Conservation (phyloP, 176 grass and related monocot genomes). For the Calamus simplicifolius region DNA sequence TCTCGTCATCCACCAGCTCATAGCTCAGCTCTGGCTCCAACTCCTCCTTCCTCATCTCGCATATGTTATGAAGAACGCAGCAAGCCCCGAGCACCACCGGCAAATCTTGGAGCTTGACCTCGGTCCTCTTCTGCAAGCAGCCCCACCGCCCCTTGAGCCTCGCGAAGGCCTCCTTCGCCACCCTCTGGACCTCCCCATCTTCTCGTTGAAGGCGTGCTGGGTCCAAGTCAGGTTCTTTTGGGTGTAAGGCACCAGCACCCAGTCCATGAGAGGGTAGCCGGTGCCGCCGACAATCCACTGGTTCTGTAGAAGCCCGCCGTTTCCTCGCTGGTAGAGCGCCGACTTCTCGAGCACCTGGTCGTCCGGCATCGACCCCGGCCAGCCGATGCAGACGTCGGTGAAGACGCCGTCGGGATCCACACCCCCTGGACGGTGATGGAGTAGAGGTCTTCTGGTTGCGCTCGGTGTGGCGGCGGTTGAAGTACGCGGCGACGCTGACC, state of each 20-base stretch:
- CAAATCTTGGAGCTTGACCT: constrained; percentile 69
- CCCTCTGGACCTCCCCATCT: constrained; percentile 27
- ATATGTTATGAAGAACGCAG: constrained; percentile 91
- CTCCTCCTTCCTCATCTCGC: constrained; percentile 49
- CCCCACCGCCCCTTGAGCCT: constrained; percentile 67
- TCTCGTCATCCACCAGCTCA: constrained; percentile 52
- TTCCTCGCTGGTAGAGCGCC: constrained; percentile 47
- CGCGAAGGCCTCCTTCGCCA: constrained; percentile 40
- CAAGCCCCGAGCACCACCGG: constrained; percentile 65
- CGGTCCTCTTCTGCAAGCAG: constrained; percentile 67
- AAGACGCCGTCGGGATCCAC: constrained; percentile 61
- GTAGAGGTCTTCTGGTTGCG: constrained; percentile 78
- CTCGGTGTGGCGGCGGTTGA: constrained; percentile 77
- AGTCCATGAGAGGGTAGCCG: constrained; percentile 62
- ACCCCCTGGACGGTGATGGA: constrained; percentile 70
- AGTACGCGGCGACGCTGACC: constrained; percentile 53
- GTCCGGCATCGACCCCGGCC: constrained; percentile 53
- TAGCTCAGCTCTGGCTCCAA: constrained; percentile 28
- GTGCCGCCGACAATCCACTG: constrained; percentile 51
- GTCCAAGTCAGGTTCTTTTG: constrained; percentile 69
- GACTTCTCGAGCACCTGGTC: constrained; percentile 52
- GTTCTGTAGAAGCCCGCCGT: constrained; percentile 26
- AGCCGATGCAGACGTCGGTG: constrained; percentile 74
- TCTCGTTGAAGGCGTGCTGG: constrained; percentile 83
- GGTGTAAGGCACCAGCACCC: constrained; percentile 72